A percentile compares a stretch with the other conserved stretches of the same genome.
phyloP scores from a whole-genome alignment of 1,284 basidiomycete species.

The Ustilago trichophora region DNA sequence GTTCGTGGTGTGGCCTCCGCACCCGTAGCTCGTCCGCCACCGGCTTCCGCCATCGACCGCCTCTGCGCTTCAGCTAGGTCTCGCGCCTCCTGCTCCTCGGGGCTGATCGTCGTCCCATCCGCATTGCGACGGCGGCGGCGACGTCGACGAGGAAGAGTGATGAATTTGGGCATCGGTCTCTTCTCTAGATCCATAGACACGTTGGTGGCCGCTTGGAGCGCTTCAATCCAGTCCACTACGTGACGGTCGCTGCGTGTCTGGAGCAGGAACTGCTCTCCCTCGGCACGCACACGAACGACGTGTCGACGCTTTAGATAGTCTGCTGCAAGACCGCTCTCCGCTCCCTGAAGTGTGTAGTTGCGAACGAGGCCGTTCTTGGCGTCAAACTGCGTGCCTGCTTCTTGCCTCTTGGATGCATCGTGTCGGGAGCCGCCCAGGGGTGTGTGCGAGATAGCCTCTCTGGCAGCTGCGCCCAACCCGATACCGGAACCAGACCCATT shows the following conservation, averaged over 20 bases:
- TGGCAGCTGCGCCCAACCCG: conserved; percentile 33
- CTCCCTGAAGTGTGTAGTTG: conserved; percentile 84
- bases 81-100: conserved; percentile 48
- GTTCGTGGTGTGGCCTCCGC: conserved; percentile 11
- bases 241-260: conserved; percentile 85
- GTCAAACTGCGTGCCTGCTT: conserved; percentile 31
- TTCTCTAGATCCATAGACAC: conserved; percentile 89
- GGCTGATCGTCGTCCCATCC: conserved; percentile 32
- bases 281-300: conserved; percentile 89
- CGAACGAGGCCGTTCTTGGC: conserved; percentile 67
- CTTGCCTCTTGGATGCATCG: conserved; percentile 7
- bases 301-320: conserved; percentile 94
- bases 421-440: conserved; percentile 12
- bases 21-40: not conserved
- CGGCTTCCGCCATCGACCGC: conserved; percentile 53
- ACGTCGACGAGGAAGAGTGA: conserved; percentile 63
- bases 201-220: conserved; percentile 91
- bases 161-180: conserved; percentile 70
- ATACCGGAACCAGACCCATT: conserved; percentile 24
- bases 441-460: conserved; percentile 45
- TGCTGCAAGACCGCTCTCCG: conserved; percentile 90
- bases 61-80: conserved; percentile 60
- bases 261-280: conserved; percentile 95
- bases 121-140: conserved; percentile 50
- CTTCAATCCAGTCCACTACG: conserved; percentile 97